Base-by-base conservation (phyloP, 768 basidiomycete species). In the Hemileccinum impolitum region DNA sequence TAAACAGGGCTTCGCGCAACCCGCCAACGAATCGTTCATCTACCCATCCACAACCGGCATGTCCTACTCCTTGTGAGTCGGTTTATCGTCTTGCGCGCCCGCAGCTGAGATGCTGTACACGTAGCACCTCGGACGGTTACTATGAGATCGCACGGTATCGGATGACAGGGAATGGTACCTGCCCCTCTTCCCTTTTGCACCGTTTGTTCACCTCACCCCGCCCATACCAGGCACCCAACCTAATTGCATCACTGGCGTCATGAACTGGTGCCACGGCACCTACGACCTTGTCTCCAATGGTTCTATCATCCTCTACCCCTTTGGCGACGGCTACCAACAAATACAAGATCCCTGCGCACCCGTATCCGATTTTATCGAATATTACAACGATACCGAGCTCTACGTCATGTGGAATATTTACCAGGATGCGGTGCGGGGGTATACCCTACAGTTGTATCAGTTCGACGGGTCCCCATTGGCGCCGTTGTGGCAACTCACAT, bases 111-210 rank as follows among this genome's bases (percentile, higher is more conserved):
- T 6, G 10, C 7, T 12, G 11, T 17, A 5, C 6, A 4, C 8
- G 11, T 30, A 92, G 90, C 72, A 78, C 88, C 45, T 64, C 70
- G 32, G 81, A 86, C 50, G 84, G 85, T 11, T 89, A 72, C 72
- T 99, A 87, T 55, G 96, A 99, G 67, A 77, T 91, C 65, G 81
- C 93, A 18, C 85, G 91, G 57, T 99, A 96, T 70, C 82, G 94
- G 45, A 94, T 94, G 72, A 77, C 72, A 35, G 73, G 84, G 48
- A 99, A 99, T 68, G 94, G 92, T 91, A 50, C 30, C 31, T 1
- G 3, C 15, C 30, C 31, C 40, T 31, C 21, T 21, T 8, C 6
- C 7, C 38, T 10, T 31, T 46, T 23, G 32, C 41, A 19, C 34
- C 12, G 9, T 34, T 26, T 21, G 9, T 12, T 9, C 9, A 11